phyloP scores from a whole-genome alignment of 352 stramenopile species.

The Globisporangium cystogenes region DNA sequence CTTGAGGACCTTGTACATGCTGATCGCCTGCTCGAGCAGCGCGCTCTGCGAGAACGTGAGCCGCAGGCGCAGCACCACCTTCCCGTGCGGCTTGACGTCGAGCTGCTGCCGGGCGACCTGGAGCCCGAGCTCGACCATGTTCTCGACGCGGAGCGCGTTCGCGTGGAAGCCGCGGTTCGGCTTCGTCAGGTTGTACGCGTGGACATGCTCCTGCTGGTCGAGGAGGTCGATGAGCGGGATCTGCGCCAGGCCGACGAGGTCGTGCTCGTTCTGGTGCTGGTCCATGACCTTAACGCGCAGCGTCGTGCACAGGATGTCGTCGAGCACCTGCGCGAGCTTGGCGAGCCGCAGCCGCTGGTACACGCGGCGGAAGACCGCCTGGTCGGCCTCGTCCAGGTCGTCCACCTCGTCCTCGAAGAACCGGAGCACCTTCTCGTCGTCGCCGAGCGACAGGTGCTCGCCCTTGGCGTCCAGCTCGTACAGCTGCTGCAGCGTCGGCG shows the following conservation, averaged over 20 bases:
- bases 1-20: constrained; percentile 60
- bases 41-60: constrained; percentile 55
- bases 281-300: constrained; percentile 57
- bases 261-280: constrained; percentile 39
- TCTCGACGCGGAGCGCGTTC: constrained; percentile 5
- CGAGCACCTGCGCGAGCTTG: constrained; percentile 49
- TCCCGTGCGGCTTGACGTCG: constrained; percentile 18
- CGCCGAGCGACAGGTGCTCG: constrained; percentile 25
- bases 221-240: constrained; percentile 68
- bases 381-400: constrained; percentile 52
- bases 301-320: constrained; percentile 55
- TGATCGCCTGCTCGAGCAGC: constrained; percentile 57
- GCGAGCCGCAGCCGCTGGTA: constrained; percentile 48
- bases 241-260: constrained; percentile 45
- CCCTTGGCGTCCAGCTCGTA: constrained; percentile 44
- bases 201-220: constrained; percentile 47
- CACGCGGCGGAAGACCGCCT: constrained; percentile 36
- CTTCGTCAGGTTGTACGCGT: constrained; percentile 51
- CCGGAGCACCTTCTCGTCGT: constrained; percentile 32
- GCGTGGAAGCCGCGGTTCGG: constrained; percentile 8
- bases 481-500: constrained; percentile 46
- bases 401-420: constrained; percentile 72
- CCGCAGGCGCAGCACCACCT: constrained; percentile 37
- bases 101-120: background rate
- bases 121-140: constrained; percentile 3